Evolutionary conservation across 352 stramenopile genomes (phyloP).

Genomic region (Pythium biforme): DNA sequence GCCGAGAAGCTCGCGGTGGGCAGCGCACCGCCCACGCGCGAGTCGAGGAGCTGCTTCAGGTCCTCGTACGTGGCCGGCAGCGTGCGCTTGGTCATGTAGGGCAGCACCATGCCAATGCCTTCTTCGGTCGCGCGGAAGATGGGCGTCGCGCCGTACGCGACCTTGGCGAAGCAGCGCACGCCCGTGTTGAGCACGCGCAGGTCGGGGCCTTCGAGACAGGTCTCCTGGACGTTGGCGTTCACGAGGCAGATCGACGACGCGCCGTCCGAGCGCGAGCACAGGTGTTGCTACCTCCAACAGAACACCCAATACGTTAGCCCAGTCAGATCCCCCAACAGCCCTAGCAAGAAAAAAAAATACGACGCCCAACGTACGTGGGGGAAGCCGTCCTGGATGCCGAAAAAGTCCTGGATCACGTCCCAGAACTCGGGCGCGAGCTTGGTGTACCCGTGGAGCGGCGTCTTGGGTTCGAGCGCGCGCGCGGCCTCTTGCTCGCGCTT

Average conservation of each 20-base stretch:
- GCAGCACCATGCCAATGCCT: constrained; percentile 65
- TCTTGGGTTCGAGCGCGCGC: constrained; percentile 6
- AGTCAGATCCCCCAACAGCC: neutral
- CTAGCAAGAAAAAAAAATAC: neutral
- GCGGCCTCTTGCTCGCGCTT: constrained; percentile 20
- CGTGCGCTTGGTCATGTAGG: constrained; percentile 81
- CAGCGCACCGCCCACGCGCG: constrained; percentile 26
- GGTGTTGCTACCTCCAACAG: constrained; percentile 37
- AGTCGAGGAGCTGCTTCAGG: constrained; percentile 28
- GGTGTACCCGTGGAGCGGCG: constrained; percentile 47
- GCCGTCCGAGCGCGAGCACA: constrained; percentile 65
- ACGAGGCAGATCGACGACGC: constrained; percentile 68
- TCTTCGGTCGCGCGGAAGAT: constrained; percentile 83
- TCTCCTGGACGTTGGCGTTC: constrained; percentile 42
- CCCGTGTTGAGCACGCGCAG: constrained; percentile 85
- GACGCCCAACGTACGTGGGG: constrained; percentile 34
- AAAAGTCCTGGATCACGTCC: constrained; percentile 58
- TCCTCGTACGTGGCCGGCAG: constrained; percentile 30
- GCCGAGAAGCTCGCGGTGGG: constrained; percentile 37
- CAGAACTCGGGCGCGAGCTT: constrained; percentile 53
- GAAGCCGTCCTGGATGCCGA: constrained; percentile 62
- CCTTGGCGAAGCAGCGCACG: constrained; percentile 84
- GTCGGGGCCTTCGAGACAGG: constrained; percentile 55
- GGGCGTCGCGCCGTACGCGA: constrained; percentile 36
- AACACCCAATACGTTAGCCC: neutral